Evolutionary conservation across 2,329 filamentous ascomycete genomes (phyloP).

Genomic region (Arthrobotrys entomopaga): DNA sequence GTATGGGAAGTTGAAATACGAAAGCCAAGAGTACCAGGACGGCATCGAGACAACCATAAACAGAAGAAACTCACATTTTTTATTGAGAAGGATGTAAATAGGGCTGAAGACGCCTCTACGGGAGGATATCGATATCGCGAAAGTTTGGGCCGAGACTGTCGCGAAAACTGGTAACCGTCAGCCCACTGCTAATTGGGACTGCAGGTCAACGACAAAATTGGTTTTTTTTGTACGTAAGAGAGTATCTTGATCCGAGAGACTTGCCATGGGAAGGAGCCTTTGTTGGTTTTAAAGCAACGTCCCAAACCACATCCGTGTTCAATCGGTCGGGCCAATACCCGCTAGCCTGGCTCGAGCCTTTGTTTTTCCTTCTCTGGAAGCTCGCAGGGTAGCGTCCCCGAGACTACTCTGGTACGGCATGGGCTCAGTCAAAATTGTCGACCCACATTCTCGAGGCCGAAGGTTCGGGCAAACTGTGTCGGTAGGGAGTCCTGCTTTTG

Average conservation of each 20-base stretch:
- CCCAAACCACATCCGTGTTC: background rate
- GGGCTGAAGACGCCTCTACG: constrained; percentile 5
- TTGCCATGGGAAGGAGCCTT: constrained; percentile 16
- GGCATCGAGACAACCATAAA: too few species aligned
- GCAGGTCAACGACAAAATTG: constrained; percentile 11
- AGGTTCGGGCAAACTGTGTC: constrained; percentile 39
- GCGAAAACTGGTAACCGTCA: background rate
- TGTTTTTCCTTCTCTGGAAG: background rate
- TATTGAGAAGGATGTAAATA: background rate
- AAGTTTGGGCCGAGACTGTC: too few species aligned
- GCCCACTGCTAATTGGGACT: background rate
- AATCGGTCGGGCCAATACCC: background rate
- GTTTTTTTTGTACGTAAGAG: constrained; percentile 46
- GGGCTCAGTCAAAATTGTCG: background rate
- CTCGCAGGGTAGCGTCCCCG: too few species aligned
- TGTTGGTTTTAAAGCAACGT: constrained; percentile 35
- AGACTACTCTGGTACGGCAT: too few species aligned
- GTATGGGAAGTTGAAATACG: too few species aligned
- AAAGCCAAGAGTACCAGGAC: too few species aligned
- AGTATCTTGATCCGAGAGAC: constrained; percentile 4
- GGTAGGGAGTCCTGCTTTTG: constrained; percentile 6
- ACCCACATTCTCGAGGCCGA: constrained; percentile 10
- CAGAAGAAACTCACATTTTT: too few species aligned
- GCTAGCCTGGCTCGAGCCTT: constrained; percentile 3
- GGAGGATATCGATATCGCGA: constrained; percentile 18